phyloP scores from a whole-genome alignment of 305 asterid genomes.

The Euphrasia arctica region DNA sequence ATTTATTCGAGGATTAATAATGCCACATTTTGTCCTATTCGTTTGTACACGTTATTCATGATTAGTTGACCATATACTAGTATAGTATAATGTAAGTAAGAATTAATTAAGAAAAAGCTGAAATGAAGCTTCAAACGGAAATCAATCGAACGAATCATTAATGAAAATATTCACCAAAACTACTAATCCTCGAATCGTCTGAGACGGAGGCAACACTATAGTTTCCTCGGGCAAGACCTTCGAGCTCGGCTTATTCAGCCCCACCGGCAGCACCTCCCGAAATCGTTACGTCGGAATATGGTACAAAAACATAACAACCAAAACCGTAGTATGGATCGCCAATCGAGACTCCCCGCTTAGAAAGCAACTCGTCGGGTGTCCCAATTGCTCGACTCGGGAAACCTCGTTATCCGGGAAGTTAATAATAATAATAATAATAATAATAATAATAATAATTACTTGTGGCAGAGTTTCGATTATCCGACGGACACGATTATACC shows the following conservation, averaged over 20 bases:
- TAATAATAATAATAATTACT: background rate
- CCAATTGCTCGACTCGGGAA: background rate
- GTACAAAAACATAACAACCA: background rate
- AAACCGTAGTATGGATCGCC: background rate
- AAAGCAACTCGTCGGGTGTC: background rate
- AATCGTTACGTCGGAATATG: background rate
- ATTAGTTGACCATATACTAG: too few relatives aligned
- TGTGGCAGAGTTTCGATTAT: constrained; percentile 7
- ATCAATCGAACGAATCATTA: too few relatives aligned
- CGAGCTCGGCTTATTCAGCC: background rate
- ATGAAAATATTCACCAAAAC: background rate
- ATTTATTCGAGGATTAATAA: too few relatives aligned
- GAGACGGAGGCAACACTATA: background rate
- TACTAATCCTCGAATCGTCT: too few relatives aligned
- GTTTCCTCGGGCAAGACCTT: background rate
- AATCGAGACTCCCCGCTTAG: background rate
- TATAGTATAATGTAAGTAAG: too few relatives aligned
- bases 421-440: too few relatives aligned
- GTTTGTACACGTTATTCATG: too few relatives aligned
- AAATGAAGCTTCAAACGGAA: too few relatives aligned
- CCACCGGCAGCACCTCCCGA: background rate
- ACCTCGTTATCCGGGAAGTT: background rate
- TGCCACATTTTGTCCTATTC: too few relatives aligned
- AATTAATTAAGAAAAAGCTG: too few relatives aligned
- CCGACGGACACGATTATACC: background rate